Evolutionary conservation across 2,329 filamentous ascomycete species (phyloP), one percentile per base, ranked within the genome.

Genomic region (Fusarium anthophilum): DNA sequence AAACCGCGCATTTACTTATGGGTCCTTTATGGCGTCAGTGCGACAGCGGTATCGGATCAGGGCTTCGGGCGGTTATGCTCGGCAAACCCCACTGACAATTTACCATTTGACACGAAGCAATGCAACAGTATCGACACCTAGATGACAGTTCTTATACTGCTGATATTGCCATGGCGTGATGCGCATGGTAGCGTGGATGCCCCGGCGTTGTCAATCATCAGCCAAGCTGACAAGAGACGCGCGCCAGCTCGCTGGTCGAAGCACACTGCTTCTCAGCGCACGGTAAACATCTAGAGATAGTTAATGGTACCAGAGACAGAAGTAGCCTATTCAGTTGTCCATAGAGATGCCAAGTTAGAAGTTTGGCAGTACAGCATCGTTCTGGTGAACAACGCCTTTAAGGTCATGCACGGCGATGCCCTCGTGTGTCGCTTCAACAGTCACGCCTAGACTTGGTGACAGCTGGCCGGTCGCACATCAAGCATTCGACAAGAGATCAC

Each of bases 1-100:
- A 63, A 72, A 72, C 30, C 45, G 67, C 70, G 70, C 50, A 69
- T 69, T 63, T 71, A 68, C 55, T 73, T 74, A 63, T 74, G 67
- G 71, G 71, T 50, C 71, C n/a, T 44, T 43, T n/a, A 58, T 48
- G 57, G 69, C 38, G 53, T 70, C 45, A 22, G 47, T 63, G 66
- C 43, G 18, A 43, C 57, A 47, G 71, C 71, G 63, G 58, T 74
- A 74, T 74, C 71, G 71, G 65, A 30, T 37, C 39, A 37, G 66
- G 67, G 58, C 47, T 48, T 58, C 24, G 20, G 58, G 71, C 71
- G 71, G 71, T 64, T 69, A 64, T 39, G 48, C 7, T 54, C 55
- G 71, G 71, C 55, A 72, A 51, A 69, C 63, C 41, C 17, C 13
- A 22, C 39, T 35, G 24, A 8, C 51, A 55, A 18, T 41, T 55